These are phyloP conservation scores for Diplodia scrobiculata DNA, from an alignment of 2,329 filamentous ascomycete genomes.

Conservation along the genomic window DNA sequence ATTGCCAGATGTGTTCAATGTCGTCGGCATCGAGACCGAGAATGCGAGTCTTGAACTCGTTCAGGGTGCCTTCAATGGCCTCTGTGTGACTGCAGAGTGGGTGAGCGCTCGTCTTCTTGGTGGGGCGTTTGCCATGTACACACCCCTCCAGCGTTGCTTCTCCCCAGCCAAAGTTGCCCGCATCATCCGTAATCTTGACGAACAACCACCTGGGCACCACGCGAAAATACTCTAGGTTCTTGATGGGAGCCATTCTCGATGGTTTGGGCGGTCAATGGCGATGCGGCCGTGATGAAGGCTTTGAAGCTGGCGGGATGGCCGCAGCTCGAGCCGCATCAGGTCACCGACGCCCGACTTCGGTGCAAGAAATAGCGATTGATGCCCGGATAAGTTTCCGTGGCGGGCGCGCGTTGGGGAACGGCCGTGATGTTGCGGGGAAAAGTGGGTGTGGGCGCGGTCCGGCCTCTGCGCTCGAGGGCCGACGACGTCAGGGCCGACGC, in stretches of 20 bases:
- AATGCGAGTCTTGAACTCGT: slow-evolving; percentile 65
- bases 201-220: slow-evolving; percentile 76
- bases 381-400: slow-evolving; percentile 22
- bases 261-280: slow-evolving; percentile 5
- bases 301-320: background rate
- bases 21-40: slow-evolving; percentile 71
- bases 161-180: slow-evolving; percentile 69
- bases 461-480: slow-evolving; percentile 1
- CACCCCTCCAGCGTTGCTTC: slow-evolving; percentile 68
- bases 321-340: slow-evolving; percentile 4
- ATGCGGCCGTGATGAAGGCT: background rate
- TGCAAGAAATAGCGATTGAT: background rate
- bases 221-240: slow-evolving; percentile 70
- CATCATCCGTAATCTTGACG: slow-evolving; percentile 71
- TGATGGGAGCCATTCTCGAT: slow-evolving; percentile 62
- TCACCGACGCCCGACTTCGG: slow-evolving; percentile 13
- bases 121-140: too few species aligned
- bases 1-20: slow-evolving; percentile 81
- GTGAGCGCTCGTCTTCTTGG: too few species aligned
- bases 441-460: slow-evolving; percentile 8
- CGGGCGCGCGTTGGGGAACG: slow-evolving; percentile 8
- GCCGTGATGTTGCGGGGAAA: slow-evolving; percentile 6
- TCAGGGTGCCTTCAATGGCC: slow-evolving; percentile 72
- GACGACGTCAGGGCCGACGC: background rate
- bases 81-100: slow-evolving; percentile 57